Base-by-base conservation (phyloP, 768 basidiomycete genomes). In the Boletus pseudo-olivaceus region DNA sequence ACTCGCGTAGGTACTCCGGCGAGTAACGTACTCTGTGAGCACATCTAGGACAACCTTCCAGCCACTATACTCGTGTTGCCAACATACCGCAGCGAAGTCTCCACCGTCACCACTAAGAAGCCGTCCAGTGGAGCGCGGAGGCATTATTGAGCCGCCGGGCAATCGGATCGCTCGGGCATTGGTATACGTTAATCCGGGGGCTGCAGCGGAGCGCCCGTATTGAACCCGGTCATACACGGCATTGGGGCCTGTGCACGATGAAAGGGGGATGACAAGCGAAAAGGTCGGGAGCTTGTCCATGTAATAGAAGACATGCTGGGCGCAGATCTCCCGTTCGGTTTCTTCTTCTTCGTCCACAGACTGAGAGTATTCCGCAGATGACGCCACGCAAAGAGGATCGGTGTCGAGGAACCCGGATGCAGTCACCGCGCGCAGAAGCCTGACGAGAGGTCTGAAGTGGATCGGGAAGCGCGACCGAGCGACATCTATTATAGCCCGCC, bases 41-140 rank as follows among this genome's bases (percentile, higher is more conserved):
- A 95, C 73, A 60, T 93, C 93, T n/a, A 93, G 68, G 7, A 96
- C 71, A 14, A 96, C 67, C 58, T 82, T 87, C 94, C 94, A 97
- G 3, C 90, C 92, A 7, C 88, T 90, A 63, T 93, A 85, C 42
- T 83, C 76, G 58, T 88, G 85, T 57, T 86, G 78, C 94, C 94
- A 97, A 19, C 80, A 78, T 1, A 95, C 79, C 6, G 88, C 85
- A 17, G 82, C 75, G 41, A 59, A 53, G 23, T 90, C 88, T 2
- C 81, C 83, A 5, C 80, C 80, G 49, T 91, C 89, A 10, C 80
- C 78, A 57, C 84, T 91, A 33, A 95, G 75, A 20, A 93, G 75
- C 8, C 82, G 80, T 3, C 91, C 93, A 2, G 75, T 69, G 2
- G 88, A 84, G 20, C 82, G 80, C 7, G 81, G 75, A 23, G 87